Percentiles rank a stretch among this genome's conserved stretches.
Evolutionary conservation across 2,329 filamentous ascomycete species (phyloP).

Genomic region (Thelonectria discophora): DNA sequence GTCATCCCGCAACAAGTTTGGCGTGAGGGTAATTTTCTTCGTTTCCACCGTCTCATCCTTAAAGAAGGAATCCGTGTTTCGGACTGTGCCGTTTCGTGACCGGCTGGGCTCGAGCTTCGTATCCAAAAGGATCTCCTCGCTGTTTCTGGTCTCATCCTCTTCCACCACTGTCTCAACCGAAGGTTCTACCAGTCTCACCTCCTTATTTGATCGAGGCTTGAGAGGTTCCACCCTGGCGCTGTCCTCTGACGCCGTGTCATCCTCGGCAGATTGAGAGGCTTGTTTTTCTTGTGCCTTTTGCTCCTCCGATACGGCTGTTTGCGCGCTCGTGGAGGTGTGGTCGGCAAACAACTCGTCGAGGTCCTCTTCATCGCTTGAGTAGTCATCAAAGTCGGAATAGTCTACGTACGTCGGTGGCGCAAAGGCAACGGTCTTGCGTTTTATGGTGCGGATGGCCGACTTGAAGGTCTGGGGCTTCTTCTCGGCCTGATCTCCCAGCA

Average conservation of each 20-base stretch:
- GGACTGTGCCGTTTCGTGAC: conserved; percentile 84
- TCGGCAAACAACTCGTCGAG: conserved; percentile 56
- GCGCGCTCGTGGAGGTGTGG: conserved; percentile 41
- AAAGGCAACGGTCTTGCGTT: conserved; percentile 88
- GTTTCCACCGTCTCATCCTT: conserved; percentile 95
- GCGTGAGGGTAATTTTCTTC: conserved; percentile 96
- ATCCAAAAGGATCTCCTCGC: conserved; percentile 74
- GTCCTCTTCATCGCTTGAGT: conserved; percentile 77
- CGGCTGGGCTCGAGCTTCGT: conserved; percentile 63
- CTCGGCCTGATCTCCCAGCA: conserved; percentile 72
- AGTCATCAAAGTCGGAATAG: conserved; percentile 87
- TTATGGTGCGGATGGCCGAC: conserved; percentile 74
- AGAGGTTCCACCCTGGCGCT: conserved; percentile 65
- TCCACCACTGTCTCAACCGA: conserved; percentile 47
- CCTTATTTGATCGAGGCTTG: conserved; percentile 57
- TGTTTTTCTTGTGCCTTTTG: conserved; percentile 44
- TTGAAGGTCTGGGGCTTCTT: conserved; percentile 86
- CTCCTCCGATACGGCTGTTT: conserved; percentile 45
- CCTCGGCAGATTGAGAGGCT: conserved; percentile 43
- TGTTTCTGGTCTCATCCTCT: conserved; percentile 54
- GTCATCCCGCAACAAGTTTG: conserved; percentile 89
- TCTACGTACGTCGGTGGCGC: conserved; percentile 86
- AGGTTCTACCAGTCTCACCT: conserved; percentile 49
- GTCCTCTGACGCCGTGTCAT: conserved; percentile 56
- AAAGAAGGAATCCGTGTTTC: conserved; percentile 97